Conservation (phyloP, 257 asterid genomes). For the Paulownia fortunei region DNA sequence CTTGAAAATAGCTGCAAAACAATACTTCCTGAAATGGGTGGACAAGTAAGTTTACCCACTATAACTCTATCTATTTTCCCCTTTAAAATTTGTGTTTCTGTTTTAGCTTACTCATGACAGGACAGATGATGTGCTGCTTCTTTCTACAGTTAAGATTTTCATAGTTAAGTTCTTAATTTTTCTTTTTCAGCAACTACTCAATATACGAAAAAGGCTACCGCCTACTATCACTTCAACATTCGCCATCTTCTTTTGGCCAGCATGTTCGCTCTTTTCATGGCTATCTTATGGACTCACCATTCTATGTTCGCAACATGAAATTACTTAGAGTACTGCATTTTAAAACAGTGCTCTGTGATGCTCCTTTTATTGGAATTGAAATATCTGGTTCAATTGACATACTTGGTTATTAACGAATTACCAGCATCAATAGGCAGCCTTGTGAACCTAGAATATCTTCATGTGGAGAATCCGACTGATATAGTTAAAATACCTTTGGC, state of each 20-base stretch:
- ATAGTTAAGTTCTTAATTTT: not conserved
- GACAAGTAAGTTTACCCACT: conserved; percentile 23
- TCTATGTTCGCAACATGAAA: conserved; percentile 18
- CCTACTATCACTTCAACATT: not conserved
- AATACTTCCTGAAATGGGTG: conserved; percentile 27
- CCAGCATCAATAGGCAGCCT: conserved; percentile 3
- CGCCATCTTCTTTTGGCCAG: conserved; percentile 10
- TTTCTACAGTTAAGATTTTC: not conserved
- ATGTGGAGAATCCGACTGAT: not conserved
- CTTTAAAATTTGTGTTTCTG: not conserved
- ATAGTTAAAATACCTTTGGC: not conserved
- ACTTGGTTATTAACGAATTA: too few species aligned
- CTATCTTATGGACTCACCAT: not conserved
- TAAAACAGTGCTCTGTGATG: not conserved
- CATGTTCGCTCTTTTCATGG: conserved; percentile 12
- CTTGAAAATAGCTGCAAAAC: conserved; percentile 24
- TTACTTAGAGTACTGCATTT: conserved; percentile 19
- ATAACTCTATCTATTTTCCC: too few species aligned
- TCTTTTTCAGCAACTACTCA: not conserved
- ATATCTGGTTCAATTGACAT: not conserved
- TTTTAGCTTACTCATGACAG: not conserved
- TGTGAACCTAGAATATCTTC: conserved; percentile 29
- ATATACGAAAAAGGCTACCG: not conserved
- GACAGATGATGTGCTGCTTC: not conserved
- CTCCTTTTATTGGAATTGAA: not conserved